Evolutionary conservation across 2,329 filamentous ascomycete genomes (phyloP).

Genomic region (Onygena corvina): DNA sequence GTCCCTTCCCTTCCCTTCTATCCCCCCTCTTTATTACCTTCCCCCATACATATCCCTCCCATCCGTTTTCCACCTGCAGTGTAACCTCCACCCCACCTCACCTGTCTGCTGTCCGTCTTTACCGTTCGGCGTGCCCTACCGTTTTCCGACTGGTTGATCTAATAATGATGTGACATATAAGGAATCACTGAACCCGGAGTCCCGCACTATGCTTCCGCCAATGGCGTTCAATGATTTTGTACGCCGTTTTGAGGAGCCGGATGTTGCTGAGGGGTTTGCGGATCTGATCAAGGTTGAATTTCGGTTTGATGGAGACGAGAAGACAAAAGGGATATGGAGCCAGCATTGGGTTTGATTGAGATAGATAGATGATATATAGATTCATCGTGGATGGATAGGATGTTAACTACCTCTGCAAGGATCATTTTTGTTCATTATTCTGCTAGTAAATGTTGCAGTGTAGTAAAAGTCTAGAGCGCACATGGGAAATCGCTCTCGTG

Average conservation of each 20-base stretch:
- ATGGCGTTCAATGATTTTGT: constrained; percentile 69
- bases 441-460: too few relatives aligned
- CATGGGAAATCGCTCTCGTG: too few relatives aligned
- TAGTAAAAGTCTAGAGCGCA: too few relatives aligned
- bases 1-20: constrained; percentile 13
- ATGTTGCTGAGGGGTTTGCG: constrained; percentile 64
- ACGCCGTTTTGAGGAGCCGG: constrained; percentile 61
- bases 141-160: constrained; percentile 27
- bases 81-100: constrained; percentile 7
- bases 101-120: not conserved
- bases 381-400: not conserved
- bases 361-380: too few relatives aligned
- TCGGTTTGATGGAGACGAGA: constrained; percentile 55
- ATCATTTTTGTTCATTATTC: too few relatives aligned
- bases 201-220: constrained; percentile 57
- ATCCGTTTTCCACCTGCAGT: not conserved
- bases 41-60: constrained; percentile 6
- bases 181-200: constrained; percentile 66
- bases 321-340: constrained; percentile 60
- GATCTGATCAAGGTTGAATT: constrained; percentile 70
- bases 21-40: not conserved
- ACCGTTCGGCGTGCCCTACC: not conserved
- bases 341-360: too few relatives aligned
- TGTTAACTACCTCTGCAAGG: too few relatives aligned
- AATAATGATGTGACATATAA: constrained; percentile 6